phyloP scores from a whole-genome alignment of 257 asterid genomes.

The Scutellaria barbata region DNA sequence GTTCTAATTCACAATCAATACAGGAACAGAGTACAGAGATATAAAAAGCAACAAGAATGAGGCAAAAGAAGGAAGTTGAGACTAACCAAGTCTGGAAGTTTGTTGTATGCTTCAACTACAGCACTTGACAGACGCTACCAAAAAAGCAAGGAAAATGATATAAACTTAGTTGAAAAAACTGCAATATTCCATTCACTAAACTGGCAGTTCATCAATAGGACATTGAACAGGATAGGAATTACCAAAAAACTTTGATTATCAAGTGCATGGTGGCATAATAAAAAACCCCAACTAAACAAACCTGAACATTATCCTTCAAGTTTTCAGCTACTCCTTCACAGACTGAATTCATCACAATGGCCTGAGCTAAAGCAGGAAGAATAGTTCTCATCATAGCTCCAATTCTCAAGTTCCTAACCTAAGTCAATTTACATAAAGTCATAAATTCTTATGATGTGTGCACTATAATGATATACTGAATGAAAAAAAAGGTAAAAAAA shows the following conservation, averaged over 20 bases:
- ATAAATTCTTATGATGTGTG: background rate
- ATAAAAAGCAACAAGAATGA: slow-evolving; percentile 28
- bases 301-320: slow-evolving; percentile 76
- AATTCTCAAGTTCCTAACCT: slow-evolving; percentile 92
- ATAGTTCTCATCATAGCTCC: slow-evolving; percentile 94
- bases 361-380: slow-evolving; percentile 94
- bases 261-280: slow-evolving; percentile 16
- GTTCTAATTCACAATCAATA: slow-evolving; percentile 15
- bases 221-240: slow-evolving; percentile 11
- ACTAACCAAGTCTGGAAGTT: slow-evolving; percentile 82
- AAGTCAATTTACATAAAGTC: slow-evolving; percentile 15
- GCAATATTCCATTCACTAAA: slow-evolving; percentile 27
- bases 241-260: slow-evolving; percentile 6
- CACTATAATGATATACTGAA: slow-evolving; percentile 4
- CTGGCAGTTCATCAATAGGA: slow-evolving; percentile 25
- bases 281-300: slow-evolving; percentile 39
- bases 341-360: slow-evolving; percentile 61
- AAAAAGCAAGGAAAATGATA: slow-evolving; percentile 23
- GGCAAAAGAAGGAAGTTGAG: slow-evolving; percentile 15
- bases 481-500: slow-evolving; percentile 1
- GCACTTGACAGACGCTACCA: slow-evolving; percentile 68
- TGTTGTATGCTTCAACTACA: slow-evolving; percentile 85
- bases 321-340: slow-evolving; percentile 48
- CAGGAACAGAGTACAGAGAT: slow-evolving; percentile 22
- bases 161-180: slow-evolving; percentile 25